phyloP scores from a whole-genome alignment of 78 protist species.

The Speleostelium caveatum region DNA sequence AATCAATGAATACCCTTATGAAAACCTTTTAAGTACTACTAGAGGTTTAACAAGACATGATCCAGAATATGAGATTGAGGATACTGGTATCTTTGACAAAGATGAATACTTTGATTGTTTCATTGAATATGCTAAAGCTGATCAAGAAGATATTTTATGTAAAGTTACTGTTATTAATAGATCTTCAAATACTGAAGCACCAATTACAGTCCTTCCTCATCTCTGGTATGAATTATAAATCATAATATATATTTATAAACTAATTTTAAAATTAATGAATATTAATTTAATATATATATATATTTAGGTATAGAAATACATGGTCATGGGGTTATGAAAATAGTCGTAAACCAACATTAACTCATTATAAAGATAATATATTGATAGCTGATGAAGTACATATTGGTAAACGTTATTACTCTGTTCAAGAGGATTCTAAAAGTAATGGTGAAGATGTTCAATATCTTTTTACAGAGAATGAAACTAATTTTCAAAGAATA shows the following conservation, averaged over 20 bases:
- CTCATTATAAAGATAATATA: neutral
- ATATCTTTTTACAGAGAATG: slow-evolving; percentile 87
- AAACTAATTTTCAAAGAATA: slow-evolving; percentile 69
- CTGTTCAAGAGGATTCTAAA: neutral
- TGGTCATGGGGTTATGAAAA: slow-evolving; percentile 93
- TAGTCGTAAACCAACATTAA: slow-evolving; percentile 8
- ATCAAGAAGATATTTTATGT: slow-evolving; percentile 52
- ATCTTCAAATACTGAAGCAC: slow-evolving; percentile 1
- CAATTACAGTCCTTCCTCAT: slow-evolving; percentile 77
- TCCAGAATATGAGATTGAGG: slow-evolving; percentile 88
- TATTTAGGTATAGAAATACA: slow-evolving; percentile 86
- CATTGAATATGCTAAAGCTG: slow-evolving; percentile 88
- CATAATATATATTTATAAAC: too few species aligned
- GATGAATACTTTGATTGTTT: slow-evolving; percentile 66
- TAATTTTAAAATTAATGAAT: too few species aligned
- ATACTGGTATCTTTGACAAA: slow-evolving; percentile 82
- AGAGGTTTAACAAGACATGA: slow-evolving; percentile 14
- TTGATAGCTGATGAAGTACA: slow-evolving; percentile 52
- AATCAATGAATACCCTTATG: slow-evolving; percentile 84
- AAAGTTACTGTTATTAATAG: slow-evolving; percentile 78
- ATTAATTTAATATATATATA: too few species aligned
- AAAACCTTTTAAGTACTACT: slow-evolving; percentile 27
- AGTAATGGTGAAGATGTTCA: slow-evolving; percentile 10
- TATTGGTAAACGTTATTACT: slow-evolving; percentile 46
- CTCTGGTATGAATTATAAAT: too few species aligned